A percentile compares a stretch with the other conserved stretches of the same genome.
Evolutionary conservation across 2,329 filamentous ascomycete species (phyloP).

Genomic region (Chaetothyriales sp.): DNA sequence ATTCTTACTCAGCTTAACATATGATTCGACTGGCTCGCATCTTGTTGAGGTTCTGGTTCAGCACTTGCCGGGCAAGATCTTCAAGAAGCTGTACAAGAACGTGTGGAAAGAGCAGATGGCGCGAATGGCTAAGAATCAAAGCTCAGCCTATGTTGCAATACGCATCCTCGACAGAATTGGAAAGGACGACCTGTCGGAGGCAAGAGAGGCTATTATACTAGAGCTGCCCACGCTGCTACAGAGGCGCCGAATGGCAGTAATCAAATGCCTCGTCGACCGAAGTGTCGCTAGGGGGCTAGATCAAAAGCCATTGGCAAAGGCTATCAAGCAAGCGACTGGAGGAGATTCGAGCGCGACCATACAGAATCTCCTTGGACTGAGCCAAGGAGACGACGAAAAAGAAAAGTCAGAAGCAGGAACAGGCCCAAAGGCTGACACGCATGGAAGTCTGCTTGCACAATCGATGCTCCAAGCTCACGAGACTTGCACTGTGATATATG

Average conservation of each 20-base stretch:
- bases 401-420: slow-evolving; percentile 27
- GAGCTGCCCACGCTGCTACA: slow-evolving; percentile 61
- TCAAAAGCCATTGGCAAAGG: slow-evolving; percentile 40
- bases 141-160: slow-evolving; percentile 76
- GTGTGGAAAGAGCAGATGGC: slow-evolving; percentile 69
- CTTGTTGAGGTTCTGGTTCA: slow-evolving; percentile 76
- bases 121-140: slow-evolving; percentile 73
- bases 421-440: slow-evolving; percentile 38
- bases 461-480: slow-evolving; percentile 65
- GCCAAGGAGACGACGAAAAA: slow-evolving; percentile 34
- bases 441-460: slow-evolving; percentile 71
- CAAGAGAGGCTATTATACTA: slow-evolving; percentile 57
- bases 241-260: slow-evolving; percentile 61
- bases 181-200: slow-evolving; percentile 69
- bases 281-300: slow-evolving; percentile 55
- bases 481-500: slow-evolving; percentile 57
- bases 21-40: slow-evolving; percentile 80
- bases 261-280: slow-evolving; percentile 71
- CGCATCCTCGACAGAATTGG: slow-evolving; percentile 69
- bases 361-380: slow-evolving; percentile 46
- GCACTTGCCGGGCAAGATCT: slow-evolving; percentile 70
- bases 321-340: slow-evolving; percentile 46
- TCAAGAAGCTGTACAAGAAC: slow-evolving; percentile 72
- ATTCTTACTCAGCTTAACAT: slow-evolving; percentile 77
- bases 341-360: slow-evolving; percentile 39